Conservation (phyloP, 305 asterid species). For the Solanum aculeatissimum region DNA sequence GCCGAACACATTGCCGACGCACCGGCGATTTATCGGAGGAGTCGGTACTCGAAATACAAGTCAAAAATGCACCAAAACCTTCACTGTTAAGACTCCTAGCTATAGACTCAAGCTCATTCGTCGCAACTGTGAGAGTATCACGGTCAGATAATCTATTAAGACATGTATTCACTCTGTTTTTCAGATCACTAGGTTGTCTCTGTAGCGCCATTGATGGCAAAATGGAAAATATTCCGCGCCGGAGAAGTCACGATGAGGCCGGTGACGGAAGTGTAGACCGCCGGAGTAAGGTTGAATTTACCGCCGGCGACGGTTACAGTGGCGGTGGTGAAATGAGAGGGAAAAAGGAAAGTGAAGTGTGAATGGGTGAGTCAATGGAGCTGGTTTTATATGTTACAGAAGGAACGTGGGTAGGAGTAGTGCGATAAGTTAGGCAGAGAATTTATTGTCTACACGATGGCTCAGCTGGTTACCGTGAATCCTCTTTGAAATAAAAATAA, state of each 20-base stretch:
- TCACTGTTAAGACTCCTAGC: constrained; percentile 41
- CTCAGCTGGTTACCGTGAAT: not conserved
- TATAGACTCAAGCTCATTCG: constrained; percentile 62
- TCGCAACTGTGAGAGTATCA: constrained; percentile 63
- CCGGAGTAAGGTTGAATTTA: not conserved
- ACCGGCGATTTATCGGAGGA: constrained; percentile 78
- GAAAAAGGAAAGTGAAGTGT: not conserved
- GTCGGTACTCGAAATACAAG: constrained; percentile 52
- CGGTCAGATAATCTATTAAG: constrained; percentile 68
- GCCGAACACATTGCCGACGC: constrained; percentile 80
- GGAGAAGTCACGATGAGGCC: not conserved
- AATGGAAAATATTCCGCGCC: not conserved
- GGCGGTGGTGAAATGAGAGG: not conserved
- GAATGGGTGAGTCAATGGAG: not conserved
- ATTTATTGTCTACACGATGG: not conserved
- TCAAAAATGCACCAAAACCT: constrained; percentile 46
- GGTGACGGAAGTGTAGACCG: not conserved
- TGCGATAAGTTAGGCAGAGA: not conserved
- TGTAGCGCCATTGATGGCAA: constrained; percentile 19
- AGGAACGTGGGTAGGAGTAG: constrained; percentile 1
- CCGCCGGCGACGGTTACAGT: not conserved
- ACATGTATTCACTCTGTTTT: constrained; percentile 47
- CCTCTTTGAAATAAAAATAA: not conserved
- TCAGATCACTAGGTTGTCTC: constrained; percentile 42
- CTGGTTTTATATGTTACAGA: not conserved